A percentile compares a stretch with the other conserved stretches of the same genome.
Conservation (phyloP, 495 filamentous ascomycete genomes). For the Jackrogersella minutella region DNA sequence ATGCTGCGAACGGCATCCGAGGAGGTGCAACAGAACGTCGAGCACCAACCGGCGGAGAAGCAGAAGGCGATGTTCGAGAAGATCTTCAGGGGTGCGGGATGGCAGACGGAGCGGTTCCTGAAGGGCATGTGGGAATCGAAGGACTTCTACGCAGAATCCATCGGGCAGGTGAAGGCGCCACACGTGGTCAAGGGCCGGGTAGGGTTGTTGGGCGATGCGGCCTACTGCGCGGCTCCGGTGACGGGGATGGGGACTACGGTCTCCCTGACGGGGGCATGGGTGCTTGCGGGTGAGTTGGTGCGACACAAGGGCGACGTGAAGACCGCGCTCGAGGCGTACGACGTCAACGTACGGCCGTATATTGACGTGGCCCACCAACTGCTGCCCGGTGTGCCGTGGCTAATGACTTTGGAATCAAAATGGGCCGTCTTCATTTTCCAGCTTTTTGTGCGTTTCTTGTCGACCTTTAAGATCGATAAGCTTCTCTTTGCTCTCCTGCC, state of each 20-base stretch:
- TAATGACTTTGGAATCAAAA: conserved; percentile 38
- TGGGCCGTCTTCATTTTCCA: conserved; percentile 44
- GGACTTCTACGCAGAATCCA: conserved; percentile 48
- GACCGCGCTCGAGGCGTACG: conserved; percentile 53
- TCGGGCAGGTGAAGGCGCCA: conserved; percentile 55
- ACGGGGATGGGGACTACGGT: conserved; percentile 61
- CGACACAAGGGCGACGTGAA: conserved; percentile 40
- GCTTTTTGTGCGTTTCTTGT: conserved; percentile 43
- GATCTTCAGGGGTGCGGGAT: conserved; percentile 25
- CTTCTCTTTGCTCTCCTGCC: conserved; percentile 38
- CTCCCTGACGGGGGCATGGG: conserved; percentile 57
- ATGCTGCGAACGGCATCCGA: conserved; percentile 38
- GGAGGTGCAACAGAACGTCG: conserved; percentile 5
- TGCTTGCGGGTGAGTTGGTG: conserved; percentile 61
- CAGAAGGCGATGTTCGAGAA: conserved; percentile 30
- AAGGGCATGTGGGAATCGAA: conserved; percentile 25
- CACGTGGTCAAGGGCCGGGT: conserved; percentile 51
- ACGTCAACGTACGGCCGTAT: conserved; percentile 50
- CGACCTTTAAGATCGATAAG: conserved; percentile 46
- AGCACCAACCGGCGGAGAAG: conserved; percentile 9
- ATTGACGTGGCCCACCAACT: conserved; percentile 51
- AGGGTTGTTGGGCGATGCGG: conserved; percentile 61
- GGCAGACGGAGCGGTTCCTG: conserved; percentile 30
- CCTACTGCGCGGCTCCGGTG: conserved; percentile 53
- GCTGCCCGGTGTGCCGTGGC: conserved; percentile 21